Conservation (phyloP, 1,139 yeast species). For the Hemisphaericaspora xylofermentans region DNA sequence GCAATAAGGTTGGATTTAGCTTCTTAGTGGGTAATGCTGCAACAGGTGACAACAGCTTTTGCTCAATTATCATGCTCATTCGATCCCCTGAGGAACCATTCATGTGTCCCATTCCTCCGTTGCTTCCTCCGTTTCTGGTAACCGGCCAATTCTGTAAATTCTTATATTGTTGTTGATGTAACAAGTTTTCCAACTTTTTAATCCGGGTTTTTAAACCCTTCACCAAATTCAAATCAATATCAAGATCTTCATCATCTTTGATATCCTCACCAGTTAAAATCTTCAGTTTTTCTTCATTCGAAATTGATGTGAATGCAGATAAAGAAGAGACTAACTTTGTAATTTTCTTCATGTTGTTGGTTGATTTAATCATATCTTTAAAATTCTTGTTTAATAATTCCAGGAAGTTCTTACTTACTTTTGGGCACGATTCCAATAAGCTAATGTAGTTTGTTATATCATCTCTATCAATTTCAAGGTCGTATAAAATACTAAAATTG, state of each 20-base stretch:
- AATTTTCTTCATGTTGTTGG: slow-evolving; percentile 38
- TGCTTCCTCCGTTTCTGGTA: slow-evolving; percentile 15
- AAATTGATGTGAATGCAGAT: slow-evolving; percentile 30
- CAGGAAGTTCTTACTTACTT: slow-evolving; percentile 28
- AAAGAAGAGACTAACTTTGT: slow-evolving; percentile 37
- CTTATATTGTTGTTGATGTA: slow-evolving; percentile 65
- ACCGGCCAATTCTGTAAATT: slow-evolving; percentile 61
- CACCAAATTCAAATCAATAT: slow-evolving; percentile 38
- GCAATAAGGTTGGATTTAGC: slow-evolving; percentile 23
- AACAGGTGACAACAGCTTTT: slow-evolving; percentile 5
- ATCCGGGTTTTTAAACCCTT: slow-evolving; percentile 61
- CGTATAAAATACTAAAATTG: slow-evolving; percentile 23
- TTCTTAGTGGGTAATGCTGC: slow-evolving; percentile 13
- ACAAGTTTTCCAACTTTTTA: slow-evolving; percentile 59
- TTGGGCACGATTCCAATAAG: slow-evolving; percentile 22
- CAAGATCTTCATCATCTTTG: slow-evolving; percentile 23
- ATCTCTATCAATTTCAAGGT: slow-evolving; percentile 34
- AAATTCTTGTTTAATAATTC: slow-evolving; percentile 47
- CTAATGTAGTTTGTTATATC: slow-evolving; percentile 41
- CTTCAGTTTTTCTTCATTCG: slow-evolving; percentile 18
- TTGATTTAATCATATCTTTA: slow-evolving; percentile 43
- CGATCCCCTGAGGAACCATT: slow-evolving; percentile 14
- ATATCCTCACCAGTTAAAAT: slow-evolving; percentile 10
- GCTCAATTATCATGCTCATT: slow-evolving; percentile 22
- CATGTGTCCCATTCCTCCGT: not conserved